Conservation (phyloP, 2,329 filamentous ascomycete genomes). For the Coniella lustricola region DNA sequence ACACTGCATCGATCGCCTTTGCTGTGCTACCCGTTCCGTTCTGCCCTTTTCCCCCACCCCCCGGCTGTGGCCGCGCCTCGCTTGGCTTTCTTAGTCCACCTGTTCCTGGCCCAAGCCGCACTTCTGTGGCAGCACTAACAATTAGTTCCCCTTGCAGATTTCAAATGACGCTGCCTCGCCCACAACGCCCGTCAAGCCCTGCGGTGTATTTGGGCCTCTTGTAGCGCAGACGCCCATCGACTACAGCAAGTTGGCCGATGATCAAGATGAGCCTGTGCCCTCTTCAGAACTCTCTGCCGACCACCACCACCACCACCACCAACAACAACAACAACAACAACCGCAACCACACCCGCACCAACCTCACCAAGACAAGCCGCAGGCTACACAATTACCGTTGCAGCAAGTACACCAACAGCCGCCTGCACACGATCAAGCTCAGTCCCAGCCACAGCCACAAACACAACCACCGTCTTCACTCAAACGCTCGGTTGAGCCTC, state of each 20-base stretch:
- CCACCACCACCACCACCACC: too few relatives aligned
- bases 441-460: conserved; percentile 15
- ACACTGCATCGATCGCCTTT: not conserved
- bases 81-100: conserved; percentile 5
- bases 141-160: conserved; percentile 36
- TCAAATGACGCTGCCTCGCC: conserved; percentile 40
- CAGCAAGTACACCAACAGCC: not conserved
- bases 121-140: conserved; percentile 30
- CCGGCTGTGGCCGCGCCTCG: not conserved
- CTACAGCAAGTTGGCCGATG: conserved; percentile 29
- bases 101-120: conserved; percentile 13
- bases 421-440: not conserved
- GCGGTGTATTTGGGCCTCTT: conserved; percentile 51
- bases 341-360: too few relatives aligned
- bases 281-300: conserved; percentile 3
- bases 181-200: conserved; percentile 37
- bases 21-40: not conserved
- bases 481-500: conserved; percentile 43
- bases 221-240: conserved; percentile 37
- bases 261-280: conserved; percentile 21
- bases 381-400: too few relatives aligned
- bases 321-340: too few relatives aligned
- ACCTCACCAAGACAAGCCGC: too few relatives aligned
- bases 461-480: conserved; percentile 30
- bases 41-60: not conserved